Evolutionary conservation across 345 rosid genomes (phyloP), one percentile per base, ranked within the genome.

Genomic region (Diplotaxis tenuifolia): DNA sequence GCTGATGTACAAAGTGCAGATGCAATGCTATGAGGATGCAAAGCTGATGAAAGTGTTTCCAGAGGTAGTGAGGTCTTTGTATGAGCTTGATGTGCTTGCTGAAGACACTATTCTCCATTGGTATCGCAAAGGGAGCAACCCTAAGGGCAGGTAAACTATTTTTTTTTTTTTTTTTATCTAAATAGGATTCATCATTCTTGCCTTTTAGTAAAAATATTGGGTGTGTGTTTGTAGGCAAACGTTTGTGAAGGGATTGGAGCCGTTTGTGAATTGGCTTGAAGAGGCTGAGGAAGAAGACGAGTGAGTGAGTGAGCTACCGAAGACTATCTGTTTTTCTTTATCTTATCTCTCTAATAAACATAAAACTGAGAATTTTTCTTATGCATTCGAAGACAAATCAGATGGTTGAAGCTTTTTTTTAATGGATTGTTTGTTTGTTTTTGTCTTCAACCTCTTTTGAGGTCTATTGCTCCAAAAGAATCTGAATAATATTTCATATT

Each of bases 241-340:
- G 75, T 90, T 96, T 82, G 98, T 96, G 81, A 96, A 92, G 82
- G 85, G 96, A 32, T 42, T 96, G 72, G 98, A 96, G 84, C 90
- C 96, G 14, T 90, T 96, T 55, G 96, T 96, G 75, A 90, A 83
- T 8, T 92, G 99, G 99, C 95, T 96, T 77, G 97, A 92, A 73
- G 99, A 89, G 73, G 99, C 98, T 0, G 99, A 96, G 78, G 98
- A 92, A 81, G 97, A 92, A 81, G 99, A 92, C 88, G 73, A 84
- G 69, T 25, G 59, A 56, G 25, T 9, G 25, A 52, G 14, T 4
- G 3, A n/a, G 50, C 18, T 3, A 45, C 50, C n/a, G n/a, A 21
- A 21, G 40, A 9, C 42, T 2, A 5, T 12, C 9, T 36, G 47
- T 9, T 36, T 55, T 1, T 4, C 49, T 40, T 40, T 42, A 14